A percentile compares a stretch with the other conserved stretches of the same genome.
Conservation (phyloP, 768 basidiomycete species). For the Hygrophoropsis aurantiaca region DNA sequence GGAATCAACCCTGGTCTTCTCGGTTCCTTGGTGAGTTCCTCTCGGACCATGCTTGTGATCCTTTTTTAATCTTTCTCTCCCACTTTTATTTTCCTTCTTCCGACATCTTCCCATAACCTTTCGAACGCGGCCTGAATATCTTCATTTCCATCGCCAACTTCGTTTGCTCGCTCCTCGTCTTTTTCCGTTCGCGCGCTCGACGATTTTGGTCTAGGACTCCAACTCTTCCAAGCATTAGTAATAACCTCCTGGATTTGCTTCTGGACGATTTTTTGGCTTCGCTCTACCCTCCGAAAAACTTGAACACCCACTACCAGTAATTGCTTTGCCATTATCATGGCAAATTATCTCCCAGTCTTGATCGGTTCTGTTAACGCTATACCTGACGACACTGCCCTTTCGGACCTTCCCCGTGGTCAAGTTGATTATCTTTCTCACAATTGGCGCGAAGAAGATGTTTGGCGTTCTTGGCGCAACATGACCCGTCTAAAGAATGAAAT, state of each 20-base stretch:
- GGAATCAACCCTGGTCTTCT: not conserved
- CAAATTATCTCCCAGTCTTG: conserved; percentile 69
- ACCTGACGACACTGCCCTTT: conserved; percentile 77
- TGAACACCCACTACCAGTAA: not conserved
- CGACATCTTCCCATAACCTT: conserved; percentile 3
- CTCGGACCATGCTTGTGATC: conserved; percentile 10
- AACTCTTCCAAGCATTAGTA: not conserved
- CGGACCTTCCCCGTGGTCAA: conserved; percentile 86
- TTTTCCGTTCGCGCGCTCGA: not conserved
- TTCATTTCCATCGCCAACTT: no score
- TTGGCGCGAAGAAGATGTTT: conserved; percentile 98
- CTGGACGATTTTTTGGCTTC: no score
- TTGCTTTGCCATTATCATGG: conserved; percentile 38
- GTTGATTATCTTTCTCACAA: conserved; percentile 98
- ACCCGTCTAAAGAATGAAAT: conserved; percentile 98
- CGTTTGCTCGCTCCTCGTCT: not conserved
- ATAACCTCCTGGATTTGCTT: not conserved
- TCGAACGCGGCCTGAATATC: conserved; percentile 1
- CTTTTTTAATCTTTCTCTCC: conserved; percentile 13
- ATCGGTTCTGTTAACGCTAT: conserved; percentile 61
- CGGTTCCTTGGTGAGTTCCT: conserved; percentile 6
- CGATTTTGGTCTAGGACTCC: not conserved
- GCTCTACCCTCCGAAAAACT: not conserved
- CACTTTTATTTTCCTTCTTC: conserved; percentile 11
- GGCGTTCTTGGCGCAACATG: conserved; percentile 98